These are phyloP conservation scores for Yarrowia hollandica DNA, from an alignment of 805 yeast species.

Conservation along the genomic window DNA sequence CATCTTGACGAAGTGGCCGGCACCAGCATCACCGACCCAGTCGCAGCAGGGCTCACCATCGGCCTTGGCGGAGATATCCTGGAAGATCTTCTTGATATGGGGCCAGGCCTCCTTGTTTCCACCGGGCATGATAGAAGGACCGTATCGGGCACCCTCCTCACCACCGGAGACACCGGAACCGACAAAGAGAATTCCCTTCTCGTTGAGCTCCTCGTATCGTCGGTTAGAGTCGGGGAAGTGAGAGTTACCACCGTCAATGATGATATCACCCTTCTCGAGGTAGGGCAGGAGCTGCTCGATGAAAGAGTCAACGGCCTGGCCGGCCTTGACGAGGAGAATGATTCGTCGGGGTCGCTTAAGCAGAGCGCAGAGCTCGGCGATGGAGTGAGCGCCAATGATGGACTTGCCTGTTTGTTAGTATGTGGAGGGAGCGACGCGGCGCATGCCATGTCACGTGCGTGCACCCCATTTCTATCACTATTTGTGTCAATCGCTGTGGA, in stretches of 20 bases:
- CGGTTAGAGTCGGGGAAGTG: constrained; percentile 99
- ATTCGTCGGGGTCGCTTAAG: constrained; percentile 97
- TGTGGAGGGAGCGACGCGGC: not conserved
- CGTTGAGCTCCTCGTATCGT: constrained; percentile 85
- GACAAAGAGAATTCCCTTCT: constrained; percentile 85
- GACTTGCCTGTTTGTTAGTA: constrained; percentile 51
- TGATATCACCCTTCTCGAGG: constrained; percentile 95
- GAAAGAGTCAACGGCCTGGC: constrained; percentile 89
- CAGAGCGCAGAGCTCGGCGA: constrained; percentile 81
- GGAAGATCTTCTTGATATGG: constrained; percentile 94
- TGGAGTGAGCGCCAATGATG: constrained; percentile 91
- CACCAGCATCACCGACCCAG: constrained; percentile 99
- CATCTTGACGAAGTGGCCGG: constrained; percentile 99
- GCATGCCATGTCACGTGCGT: not conserved
- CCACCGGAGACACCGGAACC: constrained; percentile 99
- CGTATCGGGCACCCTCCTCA: constrained; percentile 99
- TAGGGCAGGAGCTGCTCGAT: constrained; percentile 84
- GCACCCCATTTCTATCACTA: too few species aligned
- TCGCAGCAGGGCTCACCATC: constrained; percentile 99
- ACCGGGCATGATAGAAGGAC: constrained; percentile 99
- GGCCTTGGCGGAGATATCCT: constrained; percentile 90
- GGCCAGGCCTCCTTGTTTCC: constrained; percentile 99
- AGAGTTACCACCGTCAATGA: constrained; percentile 99
- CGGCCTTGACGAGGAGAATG: constrained; percentile 93
- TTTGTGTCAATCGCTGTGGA: too few species aligned